A percentile compares a stretch with the other conserved stretches of the same genome.
Conservation (phyloP, 2,329 filamentous ascomycete species). For the Calcarisporium arbuscula region DNA sequence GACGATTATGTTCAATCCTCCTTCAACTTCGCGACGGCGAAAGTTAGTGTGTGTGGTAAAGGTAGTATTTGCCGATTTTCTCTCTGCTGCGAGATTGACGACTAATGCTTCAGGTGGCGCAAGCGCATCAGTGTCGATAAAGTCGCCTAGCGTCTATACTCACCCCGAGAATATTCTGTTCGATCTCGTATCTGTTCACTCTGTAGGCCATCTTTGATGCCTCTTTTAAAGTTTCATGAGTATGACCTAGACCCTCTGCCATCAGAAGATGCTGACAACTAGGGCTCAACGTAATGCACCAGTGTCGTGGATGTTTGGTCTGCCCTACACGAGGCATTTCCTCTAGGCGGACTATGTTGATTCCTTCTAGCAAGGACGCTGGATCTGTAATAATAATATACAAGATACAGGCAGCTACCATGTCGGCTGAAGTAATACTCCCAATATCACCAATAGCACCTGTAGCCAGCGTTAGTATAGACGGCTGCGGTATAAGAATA, state of each 20-base stretch:
- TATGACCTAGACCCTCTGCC: no score
- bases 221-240: no score
- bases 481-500: no score
- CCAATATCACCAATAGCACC: conserved; percentile 32
- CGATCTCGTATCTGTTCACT: no score
- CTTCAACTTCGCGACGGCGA: conserved; percentile 29
- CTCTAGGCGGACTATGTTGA: no score
- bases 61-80: conserved; percentile 30
- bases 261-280: no score
- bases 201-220: no score
- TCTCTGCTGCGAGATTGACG: conserved; percentile 21
- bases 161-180: conserved; percentile 22
- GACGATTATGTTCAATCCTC: conserved; percentile 34
- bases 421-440: conserved; percentile 38
- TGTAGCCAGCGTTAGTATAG: no score
- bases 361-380: no score
- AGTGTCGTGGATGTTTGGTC: no score
- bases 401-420: conserved; percentile 40
- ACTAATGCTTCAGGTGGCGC: conserved; percentile 3
- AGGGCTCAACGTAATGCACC: no score
- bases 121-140: conserved; percentile 37
- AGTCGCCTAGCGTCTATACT: conserved; percentile 34
- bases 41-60: conserved; percentile 31
- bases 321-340: no score
- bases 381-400: conserved; percentile 36